Evolutionary conservation across 1,284 basidiomycete species (phyloP).

Genomic region (Sanghuangporus baumii): DNA sequence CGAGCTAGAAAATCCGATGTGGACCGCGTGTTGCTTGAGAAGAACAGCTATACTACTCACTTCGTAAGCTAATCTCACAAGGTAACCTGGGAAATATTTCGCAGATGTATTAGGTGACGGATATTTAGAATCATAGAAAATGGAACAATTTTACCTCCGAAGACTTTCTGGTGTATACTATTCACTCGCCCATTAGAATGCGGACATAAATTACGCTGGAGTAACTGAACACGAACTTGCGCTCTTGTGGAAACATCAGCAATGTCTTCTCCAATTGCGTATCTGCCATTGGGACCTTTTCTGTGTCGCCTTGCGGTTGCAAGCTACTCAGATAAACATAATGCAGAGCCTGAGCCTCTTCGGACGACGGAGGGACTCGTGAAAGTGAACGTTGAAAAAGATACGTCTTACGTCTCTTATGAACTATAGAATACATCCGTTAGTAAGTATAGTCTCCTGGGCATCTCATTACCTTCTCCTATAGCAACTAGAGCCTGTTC

Average conservation of each 20-base stretch:
- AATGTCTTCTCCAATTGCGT: conserved; percentile 61
- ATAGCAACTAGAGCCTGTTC: conserved; percentile 59
- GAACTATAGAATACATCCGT: conserved; percentile 26
- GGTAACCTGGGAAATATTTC: conserved; percentile 31
- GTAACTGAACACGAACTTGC: conserved; percentile 49
- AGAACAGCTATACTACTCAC: conserved; percentile 29
- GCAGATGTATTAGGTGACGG: background rate
- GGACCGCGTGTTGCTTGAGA: background rate
- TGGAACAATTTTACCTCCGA: conserved; percentile 45
- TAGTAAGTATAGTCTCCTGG: background rate
- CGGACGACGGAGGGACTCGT: conserved; percentile 65
- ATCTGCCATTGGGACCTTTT: conserved; percentile 62
- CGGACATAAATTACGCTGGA: conserved; percentile 3
- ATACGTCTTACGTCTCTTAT: conserved; percentile 51
- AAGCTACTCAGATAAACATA: conserved; percentile 58
- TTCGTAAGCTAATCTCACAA: conserved; percentile 67
- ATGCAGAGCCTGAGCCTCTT: conserved; percentile 65
- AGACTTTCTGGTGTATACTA: conserved; percentile 77
- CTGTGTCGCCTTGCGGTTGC: conserved; percentile 27
- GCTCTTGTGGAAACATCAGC: conserved; percentile 83
- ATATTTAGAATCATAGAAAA: background rate
- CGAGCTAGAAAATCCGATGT: conserved; percentile 46
- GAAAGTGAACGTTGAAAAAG: conserved; percentile 53
- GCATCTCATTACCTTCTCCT: conserved; percentile 51
- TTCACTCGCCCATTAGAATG: background rate